A percentile compares a stretch with the other conserved stretches of the same genome.
Evolutionary conservation across 345 rosid species (phyloP).

Genomic region (Eutrema japonicum): DNA sequence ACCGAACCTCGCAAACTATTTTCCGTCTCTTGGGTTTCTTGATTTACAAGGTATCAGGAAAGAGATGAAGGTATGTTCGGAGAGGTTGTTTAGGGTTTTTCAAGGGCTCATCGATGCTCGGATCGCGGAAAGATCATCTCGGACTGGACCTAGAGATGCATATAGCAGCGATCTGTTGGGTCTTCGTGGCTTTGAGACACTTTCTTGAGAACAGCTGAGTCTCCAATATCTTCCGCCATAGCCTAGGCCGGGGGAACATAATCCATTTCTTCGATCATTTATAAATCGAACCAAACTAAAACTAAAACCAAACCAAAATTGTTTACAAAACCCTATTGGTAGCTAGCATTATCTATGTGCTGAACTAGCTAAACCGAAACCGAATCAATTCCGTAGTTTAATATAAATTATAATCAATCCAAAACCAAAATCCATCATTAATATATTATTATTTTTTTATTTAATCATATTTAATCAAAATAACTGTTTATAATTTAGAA

Average conservation of each 20-base stretch:
- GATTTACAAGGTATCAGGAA: slow-evolving; percentile 52
- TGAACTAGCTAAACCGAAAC: not conserved
- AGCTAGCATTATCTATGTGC: not conserved
- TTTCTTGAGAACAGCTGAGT: slow-evolving; percentile 22
- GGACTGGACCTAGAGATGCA: slow-evolving; percentile 1
- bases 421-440: not conserved
- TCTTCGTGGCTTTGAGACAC: slow-evolving; percentile 11
- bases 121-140: slow-evolving; percentile 33
- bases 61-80: slow-evolving; percentile 22
- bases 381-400: not conserved
- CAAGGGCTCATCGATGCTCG: slow-evolving; percentile 43
- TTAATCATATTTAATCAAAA: too few relatives aligned
- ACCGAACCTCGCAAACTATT: slow-evolving; percentile 55
- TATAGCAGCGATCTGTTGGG: slow-evolving; percentile 38
- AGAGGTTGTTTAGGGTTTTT: slow-evolving; percentile 35
- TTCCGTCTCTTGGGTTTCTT: slow-evolving; percentile 47
- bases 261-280: not conserved
- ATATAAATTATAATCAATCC: not conserved
- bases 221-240: slow-evolving; percentile 27
- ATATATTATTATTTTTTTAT: too few relatives aligned
- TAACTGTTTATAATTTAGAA: too few relatives aligned
- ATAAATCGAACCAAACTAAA: not conserved
- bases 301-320: not conserved
- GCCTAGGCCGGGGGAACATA: slow-evolving; percentile 4
- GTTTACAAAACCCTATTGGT: not conserved